phyloP scores from a whole-genome alignment of 371 early-diverging fungal genomes.

The Circinella minor region DNA sequence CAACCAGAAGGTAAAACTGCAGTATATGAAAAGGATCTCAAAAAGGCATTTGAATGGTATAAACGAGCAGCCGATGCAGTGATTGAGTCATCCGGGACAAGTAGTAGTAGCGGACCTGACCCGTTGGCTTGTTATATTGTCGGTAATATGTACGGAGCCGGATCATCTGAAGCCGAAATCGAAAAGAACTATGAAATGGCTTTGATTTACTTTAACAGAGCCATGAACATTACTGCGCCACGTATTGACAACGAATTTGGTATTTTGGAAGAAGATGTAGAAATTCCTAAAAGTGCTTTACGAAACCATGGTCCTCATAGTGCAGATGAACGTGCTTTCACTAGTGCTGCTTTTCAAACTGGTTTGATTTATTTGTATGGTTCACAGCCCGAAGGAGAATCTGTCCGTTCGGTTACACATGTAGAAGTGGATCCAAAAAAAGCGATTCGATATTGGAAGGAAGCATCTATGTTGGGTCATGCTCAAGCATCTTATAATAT shows the following conservation, averaged over 20 bases:
- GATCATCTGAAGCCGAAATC: constrained; percentile 44
- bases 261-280: constrained; percentile 28
- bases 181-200: constrained; percentile 51
- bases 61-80: constrained; percentile 46
- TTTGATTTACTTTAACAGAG: constrained; percentile 46
- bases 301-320: constrained; percentile 48
- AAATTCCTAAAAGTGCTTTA: constrained; percentile 35
- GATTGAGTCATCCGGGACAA: constrained; percentile 28
- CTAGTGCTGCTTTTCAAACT: constrained; percentile 53
- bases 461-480: constrained; percentile 50
- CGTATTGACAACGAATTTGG: constrained; percentile 49
- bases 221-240: constrained; percentile 52
- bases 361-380: constrained; percentile 55
- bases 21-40: constrained; percentile 34
- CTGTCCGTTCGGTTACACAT: constrained; percentile 33
- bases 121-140: constrained; percentile 51
- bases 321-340: constrained; percentile 50
- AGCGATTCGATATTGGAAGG: constrained; percentile 55
- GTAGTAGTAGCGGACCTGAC: constrained; percentile 42
- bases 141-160: constrained; percentile 49
- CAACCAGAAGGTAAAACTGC: not conserved
- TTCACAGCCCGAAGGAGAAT: constrained; percentile 44
- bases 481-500: constrained; percentile 56
- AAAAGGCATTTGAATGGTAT: constrained; percentile 54
- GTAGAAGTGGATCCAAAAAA: constrained; percentile 43